Percentiles rank a stretch among this genome's conserved stretches.
These are phyloP conservation scores for Clohesyomyces aquaticus DNA, from an alignment of 495 filamentous ascomycete species.

Conservation along the genomic window DNA sequence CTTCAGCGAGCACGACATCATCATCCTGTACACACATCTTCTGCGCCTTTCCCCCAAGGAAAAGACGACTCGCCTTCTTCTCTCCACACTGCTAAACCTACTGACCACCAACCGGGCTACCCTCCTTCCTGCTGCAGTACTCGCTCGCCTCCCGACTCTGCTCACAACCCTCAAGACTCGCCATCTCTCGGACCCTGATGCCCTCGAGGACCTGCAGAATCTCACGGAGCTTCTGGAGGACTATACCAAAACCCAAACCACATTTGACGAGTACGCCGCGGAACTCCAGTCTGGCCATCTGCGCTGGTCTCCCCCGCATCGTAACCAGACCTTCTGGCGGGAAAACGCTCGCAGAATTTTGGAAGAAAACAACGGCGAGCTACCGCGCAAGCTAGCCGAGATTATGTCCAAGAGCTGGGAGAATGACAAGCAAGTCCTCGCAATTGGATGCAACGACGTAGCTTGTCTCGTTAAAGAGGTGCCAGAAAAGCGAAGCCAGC, in stretches of 20 bases:
- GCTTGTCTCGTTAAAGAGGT: conserved; percentile 87
- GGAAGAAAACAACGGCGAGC: conserved; percentile 76
- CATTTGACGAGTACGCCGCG: conserved; percentile 91
- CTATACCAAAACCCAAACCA: conserved; percentile 95
- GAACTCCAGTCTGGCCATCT: conserved; percentile 89
- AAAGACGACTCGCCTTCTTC: conserved; percentile 90
- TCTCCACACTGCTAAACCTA: conserved; percentile 88
- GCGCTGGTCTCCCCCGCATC: conserved; percentile 94
- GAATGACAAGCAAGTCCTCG: conserved; percentile 91
- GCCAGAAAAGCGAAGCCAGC: conserved; percentile 76
- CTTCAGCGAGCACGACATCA: conserved; percentile 82
- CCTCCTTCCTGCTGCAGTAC: conserved; percentile 78
- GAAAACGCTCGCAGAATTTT: conserved; percentile 94
- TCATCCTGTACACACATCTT: conserved; percentile 86
- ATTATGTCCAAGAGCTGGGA: conserved; percentile 86
- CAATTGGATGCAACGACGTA: conserved; percentile 94
- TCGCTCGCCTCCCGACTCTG: conserved; percentile 79
- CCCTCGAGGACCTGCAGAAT: conserved; percentile 79
- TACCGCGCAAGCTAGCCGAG: conserved; percentile 82
- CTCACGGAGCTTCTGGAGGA: conserved; percentile 83
- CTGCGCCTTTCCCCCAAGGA: conserved; percentile 93
- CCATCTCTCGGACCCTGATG: conserved; percentile 85
- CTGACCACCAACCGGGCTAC: conserved; percentile 73
- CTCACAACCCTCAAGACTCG: conserved; percentile 79
- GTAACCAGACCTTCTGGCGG: conserved; percentile 86